Base-by-base conservation (phyloP, 495 filamentous ascomycete species). In the Trichoderma gamsii region DNA sequence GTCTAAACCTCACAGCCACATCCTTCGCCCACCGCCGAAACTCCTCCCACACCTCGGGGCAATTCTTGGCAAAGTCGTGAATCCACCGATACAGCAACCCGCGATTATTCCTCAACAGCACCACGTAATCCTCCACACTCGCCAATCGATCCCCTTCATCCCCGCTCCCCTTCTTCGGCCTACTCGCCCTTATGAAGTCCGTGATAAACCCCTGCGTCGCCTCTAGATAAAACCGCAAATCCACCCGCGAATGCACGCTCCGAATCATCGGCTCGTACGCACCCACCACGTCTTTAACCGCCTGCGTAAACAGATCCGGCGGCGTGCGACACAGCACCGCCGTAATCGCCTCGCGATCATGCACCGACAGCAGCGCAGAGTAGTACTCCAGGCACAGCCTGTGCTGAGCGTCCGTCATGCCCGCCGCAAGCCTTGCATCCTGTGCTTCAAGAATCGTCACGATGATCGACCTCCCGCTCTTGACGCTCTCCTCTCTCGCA, bases 181-280 rank as follows among this genome's bases (percentile, higher is more conserved):
- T 81, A 66, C 73, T 78, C 23, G 78, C 70, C 43, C 79, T 80
- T 74, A 91, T 84, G 64, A 89, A 80, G 65, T 90, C 88, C 6
- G 76, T 79, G 3, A 90, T 67, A 72, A 91, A 90, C 65, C 69
- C 75, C 72, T 90, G 82, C 0, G 81, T 72, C 29, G 88, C 84
- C 35, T 76, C 77, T 0, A 90, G 69, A 41, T 87, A 86, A 25
- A 80, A 84, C 44, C 82, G 83, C 32, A 91, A 79, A 68, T 91
- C 87, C 9, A 89, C 81, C 5, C 84, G 83, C 64, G 89, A 83
- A 67, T 91, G 88, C 15, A 89, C 75, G 8, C 74, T 73, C 5
- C 88, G 81, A 46, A 91, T 89, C 65, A 90, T 83, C 4, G 85
- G 86, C n/a, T 90, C 88, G 68, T 88, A 88, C 7, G 83, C 84